These are phyloP conservation scores for Alnus glutinosa DNA, from an alignment of 306 rosid species.

Conservation along the genomic window DNA sequence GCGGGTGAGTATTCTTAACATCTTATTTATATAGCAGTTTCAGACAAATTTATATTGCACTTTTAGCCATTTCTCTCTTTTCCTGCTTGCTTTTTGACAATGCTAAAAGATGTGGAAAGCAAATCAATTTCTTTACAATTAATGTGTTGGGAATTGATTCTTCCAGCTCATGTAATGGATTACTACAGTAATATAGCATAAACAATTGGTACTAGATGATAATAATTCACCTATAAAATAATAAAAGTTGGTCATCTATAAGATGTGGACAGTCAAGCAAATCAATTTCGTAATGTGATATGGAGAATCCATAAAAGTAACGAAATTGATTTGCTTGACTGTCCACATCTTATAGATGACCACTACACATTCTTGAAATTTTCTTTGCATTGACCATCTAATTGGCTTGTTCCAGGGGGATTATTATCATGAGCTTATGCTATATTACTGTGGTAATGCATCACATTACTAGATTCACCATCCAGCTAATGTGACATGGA, in stretches of 20 bases:
- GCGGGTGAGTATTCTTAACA: conserved; percentile 56
- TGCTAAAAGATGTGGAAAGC: background rate
- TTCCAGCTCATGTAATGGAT: conserved; percentile 4
- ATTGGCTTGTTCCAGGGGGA: background rate
- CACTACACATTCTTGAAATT: background rate
- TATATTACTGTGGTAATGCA: background rate
- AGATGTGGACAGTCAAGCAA: background rate
- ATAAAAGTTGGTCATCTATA: too few species aligned
- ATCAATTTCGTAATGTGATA: background rate
- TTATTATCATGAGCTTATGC: background rate
- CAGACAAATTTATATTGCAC: background rate
- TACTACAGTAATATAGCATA: background rate
- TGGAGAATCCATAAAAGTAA: too few species aligned
- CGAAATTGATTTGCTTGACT: background rate
- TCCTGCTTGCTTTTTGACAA: background rate
- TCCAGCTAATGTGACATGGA: too few species aligned
- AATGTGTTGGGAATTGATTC: background rate
- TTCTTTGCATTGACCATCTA: background rate
- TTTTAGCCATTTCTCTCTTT: background rate
- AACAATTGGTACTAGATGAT: background rate
- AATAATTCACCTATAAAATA: too few species aligned
- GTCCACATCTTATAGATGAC: background rate
- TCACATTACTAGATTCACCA: too few species aligned
- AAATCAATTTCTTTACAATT: background rate
- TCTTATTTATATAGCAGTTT: too few species aligned